Evolutionary conservation across 1,284 basidiomycete genomes (phyloP), one percentile per base, ranked within the genome.

Genomic region (Pyrrhoderma lamaoense): DNA sequence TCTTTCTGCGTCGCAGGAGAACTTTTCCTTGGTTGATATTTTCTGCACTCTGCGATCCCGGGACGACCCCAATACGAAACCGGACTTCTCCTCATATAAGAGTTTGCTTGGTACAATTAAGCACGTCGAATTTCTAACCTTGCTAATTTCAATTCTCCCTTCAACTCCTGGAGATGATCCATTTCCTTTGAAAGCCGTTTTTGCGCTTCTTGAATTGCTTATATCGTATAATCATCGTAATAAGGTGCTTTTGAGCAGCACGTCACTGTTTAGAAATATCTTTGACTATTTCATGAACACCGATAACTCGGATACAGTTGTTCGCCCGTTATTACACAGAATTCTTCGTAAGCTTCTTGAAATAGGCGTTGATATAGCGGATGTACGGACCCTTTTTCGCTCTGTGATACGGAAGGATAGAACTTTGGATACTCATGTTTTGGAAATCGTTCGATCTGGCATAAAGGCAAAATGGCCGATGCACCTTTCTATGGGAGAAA

Each of bases 401-500:
- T 70, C 68, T n/a, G 72, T 73, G 0, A 69, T 85, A 38, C 39
- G 14, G 3, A 36, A 50, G 13, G 48, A 48, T 18, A 25, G 22
- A 9, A 42, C 47, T 0, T 63, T 88, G 31, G 77, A 89, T 55
- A 60, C 68, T 8, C 83, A 85, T 47, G 71, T 86, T 39, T 63
- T 88, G 39, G 86, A 89, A 45, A 64, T 87, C 19, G 70, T 89
- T 49, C 75, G 83, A 8, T 71, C 75, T 31, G 78, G 77, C 0
- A 79, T 85, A 72, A 82, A 77, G 62, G 78, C 80, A 42, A 74
- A 78, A 25, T 89, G 85, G 86, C 77, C 82, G 0, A 75, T 80
- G 53, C 86, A 89, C 59, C 76, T 89, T 55, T 85, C 80, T 2
- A 66, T 89, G 57, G 79, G 80, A 61, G 71, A 72, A 2, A 62